Base-by-base conservation (phyloP, 225 moss, liverwort and hornwort genomes). In the Straminergon stramineum region DNA sequence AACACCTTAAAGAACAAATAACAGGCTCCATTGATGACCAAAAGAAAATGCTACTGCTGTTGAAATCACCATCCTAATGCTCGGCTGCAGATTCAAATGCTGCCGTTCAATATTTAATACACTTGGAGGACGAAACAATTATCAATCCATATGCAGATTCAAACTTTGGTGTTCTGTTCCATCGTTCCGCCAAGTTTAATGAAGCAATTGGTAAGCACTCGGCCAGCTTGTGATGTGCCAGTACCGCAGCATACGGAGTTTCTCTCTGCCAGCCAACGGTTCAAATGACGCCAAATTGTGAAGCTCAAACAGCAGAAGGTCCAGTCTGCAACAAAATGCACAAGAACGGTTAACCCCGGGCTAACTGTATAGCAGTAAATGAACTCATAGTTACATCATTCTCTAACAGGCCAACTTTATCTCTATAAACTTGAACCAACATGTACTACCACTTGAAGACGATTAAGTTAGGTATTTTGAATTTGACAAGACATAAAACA, bases 291-390 rank as follows among this genome's bases (percentile, higher is more conserved):
- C 78, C 81, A 20, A 62, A 31, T 82, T 60, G 75, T 60, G 56
- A 78, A 57, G 22, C 71, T 85, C 87, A 92, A 74, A 91, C 90
- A 53, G 87, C 75, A 79, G 86, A 79, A 84, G 89, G 87, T 48
- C 89, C 88, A 55, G 24, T 87, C 90, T 92, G 92, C 78, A 81
- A 89, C 35, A 17, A 53, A 75, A 69, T 73, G 52, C 48, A 82
- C 73, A 84, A 58, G 77, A 78, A 35, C 13, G n/a, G 45, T 90
- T 75, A 91, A 43, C 39, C 16, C 17, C 27, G 7, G 32, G 73
- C 56, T 16, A 64, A 71, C 45, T 30, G 84, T 21, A 28, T 4
- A 51, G 34, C 62, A 63, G 63, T 7, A 23, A 30, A 22, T 43
- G 9, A 58, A 58, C 74, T 80, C 73, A 65, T 8, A 34, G 55